phyloP scores from a whole-genome alignment of 2,329 filamentous ascomycete genomes.

The Colletotrichum musicola region DNA sequence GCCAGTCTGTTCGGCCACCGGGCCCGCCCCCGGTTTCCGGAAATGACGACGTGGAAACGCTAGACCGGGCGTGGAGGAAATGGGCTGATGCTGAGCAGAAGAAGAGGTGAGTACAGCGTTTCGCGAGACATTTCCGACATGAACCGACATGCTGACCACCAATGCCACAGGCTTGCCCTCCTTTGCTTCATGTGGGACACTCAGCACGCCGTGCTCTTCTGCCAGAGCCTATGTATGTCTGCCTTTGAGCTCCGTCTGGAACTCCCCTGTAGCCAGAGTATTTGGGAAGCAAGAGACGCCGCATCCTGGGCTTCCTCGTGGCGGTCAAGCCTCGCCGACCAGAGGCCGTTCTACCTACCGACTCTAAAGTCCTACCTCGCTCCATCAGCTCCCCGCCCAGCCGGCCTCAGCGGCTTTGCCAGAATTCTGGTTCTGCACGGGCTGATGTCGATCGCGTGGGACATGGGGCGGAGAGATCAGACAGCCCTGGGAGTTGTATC shows the following conservation, averaged over 20 bases:
- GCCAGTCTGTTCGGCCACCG: slow-evolving; percentile 48
- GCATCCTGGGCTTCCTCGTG: slow-evolving; percentile 62
- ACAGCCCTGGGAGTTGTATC: slow-evolving; percentile 64
- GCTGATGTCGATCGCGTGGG: slow-evolving; percentile 73
- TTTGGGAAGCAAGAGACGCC: slow-evolving; percentile 70
- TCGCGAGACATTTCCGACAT: not conserved
- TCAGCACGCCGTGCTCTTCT: slow-evolving; percentile 73
- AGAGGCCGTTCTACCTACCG: slow-evolving; percentile 59
- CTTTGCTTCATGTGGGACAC: slow-evolving; percentile 77
- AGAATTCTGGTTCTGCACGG: slow-evolving; percentile 69
- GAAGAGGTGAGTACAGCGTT: slow-evolving; percentile 57
- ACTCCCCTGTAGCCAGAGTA: slow-evolving; percentile 65
- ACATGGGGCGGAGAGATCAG: slow-evolving; percentile 72
- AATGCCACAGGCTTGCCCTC: slow-evolving; percentile 59
- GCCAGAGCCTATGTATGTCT: slow-evolving; percentile 76
- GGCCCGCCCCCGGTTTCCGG: slow-evolving; percentile 40
- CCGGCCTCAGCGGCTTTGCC: slow-evolving; percentile 63
- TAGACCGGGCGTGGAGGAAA: slow-evolving; percentile 62
- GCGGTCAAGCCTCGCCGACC: slow-evolving; percentile 40
- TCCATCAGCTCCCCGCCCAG: slow-evolving; percentile 52
- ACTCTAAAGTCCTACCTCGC: slow-evolving; percentile 69
- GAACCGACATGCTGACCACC: slow-evolving; percentile 2
- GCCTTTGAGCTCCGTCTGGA: slow-evolving; percentile 71
- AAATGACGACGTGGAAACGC: slow-evolving; percentile 50
- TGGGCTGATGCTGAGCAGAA: slow-evolving; percentile 70